Percentiles rank a stretch among this genome's conserved stretches.
phyloP scores from a whole-genome alignment of 169 alveolate genomes.

The Ichthyophthirius multifiliis region DNA sequence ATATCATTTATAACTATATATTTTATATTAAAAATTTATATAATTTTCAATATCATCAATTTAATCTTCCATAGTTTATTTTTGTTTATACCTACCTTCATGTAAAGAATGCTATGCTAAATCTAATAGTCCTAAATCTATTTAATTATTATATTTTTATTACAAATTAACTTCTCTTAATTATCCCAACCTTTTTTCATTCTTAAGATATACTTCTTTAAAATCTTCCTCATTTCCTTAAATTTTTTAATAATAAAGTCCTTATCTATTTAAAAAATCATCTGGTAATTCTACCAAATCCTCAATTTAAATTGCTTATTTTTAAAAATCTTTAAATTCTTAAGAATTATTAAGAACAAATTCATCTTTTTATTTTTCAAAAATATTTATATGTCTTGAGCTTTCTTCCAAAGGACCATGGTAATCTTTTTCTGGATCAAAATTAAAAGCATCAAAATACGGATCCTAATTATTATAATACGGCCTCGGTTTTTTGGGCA shows the following conservation, averaged over 20 bases:
- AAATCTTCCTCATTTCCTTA: background rate
- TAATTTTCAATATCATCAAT: background rate
- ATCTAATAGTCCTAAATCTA: background rate
- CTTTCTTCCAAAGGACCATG: constrained; percentile 1
- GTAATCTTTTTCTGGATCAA: constrained; percentile 19
- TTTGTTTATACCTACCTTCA: background rate
- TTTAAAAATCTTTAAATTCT: constrained; percentile 14
- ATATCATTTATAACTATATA: background rate
- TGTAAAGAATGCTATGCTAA: background rate
- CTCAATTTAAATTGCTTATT: background rate
- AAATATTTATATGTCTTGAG: constrained; percentile 1
- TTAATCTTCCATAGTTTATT: background rate
- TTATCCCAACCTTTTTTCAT: background rate
- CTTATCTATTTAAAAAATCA: constrained; percentile 23
- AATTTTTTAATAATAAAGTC: background rate
- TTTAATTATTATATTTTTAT: background rate
- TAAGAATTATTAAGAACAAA: background rate
- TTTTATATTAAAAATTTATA: background rate
- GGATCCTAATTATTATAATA: constrained; percentile 38
- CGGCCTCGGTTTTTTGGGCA: constrained; percentile 33
- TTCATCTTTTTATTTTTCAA: constrained; percentile 20
- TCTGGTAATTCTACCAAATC: constrained; percentile 6
- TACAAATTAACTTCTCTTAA: background rate
- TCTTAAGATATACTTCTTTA: background rate
- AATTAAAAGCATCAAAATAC: constrained; percentile 4